Conservation (phyloP, 2,329 filamentous ascomycete species). For the Neofusicoccum ribis region DNA sequence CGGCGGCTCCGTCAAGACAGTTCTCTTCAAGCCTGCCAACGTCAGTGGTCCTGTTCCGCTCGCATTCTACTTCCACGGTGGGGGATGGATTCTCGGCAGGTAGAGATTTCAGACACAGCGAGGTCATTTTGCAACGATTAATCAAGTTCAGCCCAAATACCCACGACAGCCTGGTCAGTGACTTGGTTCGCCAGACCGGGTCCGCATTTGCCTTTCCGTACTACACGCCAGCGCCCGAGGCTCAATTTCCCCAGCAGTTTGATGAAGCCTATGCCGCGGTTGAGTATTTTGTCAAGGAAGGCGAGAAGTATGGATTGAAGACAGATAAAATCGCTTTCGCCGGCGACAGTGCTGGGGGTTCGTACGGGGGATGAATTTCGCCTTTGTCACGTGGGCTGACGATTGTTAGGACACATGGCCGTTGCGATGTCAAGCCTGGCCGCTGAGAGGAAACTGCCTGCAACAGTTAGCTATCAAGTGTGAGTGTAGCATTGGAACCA, state of each 20-base stretch:
- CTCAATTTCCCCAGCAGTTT: conserved; percentile 6
- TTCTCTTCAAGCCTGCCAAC: conserved; percentile 6
- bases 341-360: conserved; percentile 5
- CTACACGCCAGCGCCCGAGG: conserved; percentile 1
- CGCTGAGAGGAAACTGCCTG: not conserved
- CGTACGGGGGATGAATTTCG: not conserved
- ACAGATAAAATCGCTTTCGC: not conserved
- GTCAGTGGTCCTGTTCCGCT: not conserved
- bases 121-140: not conserved
- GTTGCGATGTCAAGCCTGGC: not conserved
- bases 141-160: not conserved
- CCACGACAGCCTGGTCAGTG: conserved; percentile 11
- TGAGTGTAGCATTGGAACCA: not conserved
- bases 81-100: conserved; percentile 14
- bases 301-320: not conserved
- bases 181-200: conserved; percentile 7
- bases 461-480: not conserved
- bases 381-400: not conserved
- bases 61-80: conserved; percentile 9
- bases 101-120: not conserved
- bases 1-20: not conserved
- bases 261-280: not conserved
- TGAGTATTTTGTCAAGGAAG: conserved; percentile 2
- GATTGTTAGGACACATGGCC: not conserved
- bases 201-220: conserved; percentile 1